Base-by-base conservation (phyloP, 257 asterid species). In the Solanum appendiculatum region DNA sequence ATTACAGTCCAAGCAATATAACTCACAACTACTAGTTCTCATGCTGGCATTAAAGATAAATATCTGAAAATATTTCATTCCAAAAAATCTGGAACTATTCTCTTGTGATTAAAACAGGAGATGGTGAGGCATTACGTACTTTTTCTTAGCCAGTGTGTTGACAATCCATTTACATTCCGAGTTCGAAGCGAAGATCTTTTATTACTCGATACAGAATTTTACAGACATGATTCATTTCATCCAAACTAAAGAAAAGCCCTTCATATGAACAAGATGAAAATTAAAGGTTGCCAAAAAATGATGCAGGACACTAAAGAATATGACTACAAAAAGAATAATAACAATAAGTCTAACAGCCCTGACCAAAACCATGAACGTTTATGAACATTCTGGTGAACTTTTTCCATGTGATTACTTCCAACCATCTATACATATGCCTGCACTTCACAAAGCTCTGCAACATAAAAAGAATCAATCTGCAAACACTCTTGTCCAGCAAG, bases 401-500 rank as follows among this genome's bases (percentile, higher is more conserved):
- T 15, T 80, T 42, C 83, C 58, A 40, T 77, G 83, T 21, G 13
- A 6, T 25, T 77, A 77, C 58, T 77, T 78, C 40, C 68, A 33
- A 81, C 85, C 39, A 48, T 81, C 85, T 81, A 78, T 81, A 48
- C 68, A 81, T 81, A 48, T 46, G 85, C 85, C 85, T 81, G 44
- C 68, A 48, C 85, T 81, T 48, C 77, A 86, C 85, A 33, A 31
- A 85, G 77, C 86, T 87, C 91, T 81, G 85, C 89, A 29, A 33
- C 73, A 33, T 48, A 44, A 72, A 83, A 44, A 84, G 51, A 51
- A 72, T 80, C 84, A 84, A 73, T 86, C 89, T 40, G 86, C 89
- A 73, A 85, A 84, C 64, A 80, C 87, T 82, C 66, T 16, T 44
- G 85, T 81, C 64, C 68, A 31, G 31, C 21, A 48, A 81, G n/a